Conservation (phyloP, 768 basidiomycete genomes). For the Trametes cubensis region DNA sequence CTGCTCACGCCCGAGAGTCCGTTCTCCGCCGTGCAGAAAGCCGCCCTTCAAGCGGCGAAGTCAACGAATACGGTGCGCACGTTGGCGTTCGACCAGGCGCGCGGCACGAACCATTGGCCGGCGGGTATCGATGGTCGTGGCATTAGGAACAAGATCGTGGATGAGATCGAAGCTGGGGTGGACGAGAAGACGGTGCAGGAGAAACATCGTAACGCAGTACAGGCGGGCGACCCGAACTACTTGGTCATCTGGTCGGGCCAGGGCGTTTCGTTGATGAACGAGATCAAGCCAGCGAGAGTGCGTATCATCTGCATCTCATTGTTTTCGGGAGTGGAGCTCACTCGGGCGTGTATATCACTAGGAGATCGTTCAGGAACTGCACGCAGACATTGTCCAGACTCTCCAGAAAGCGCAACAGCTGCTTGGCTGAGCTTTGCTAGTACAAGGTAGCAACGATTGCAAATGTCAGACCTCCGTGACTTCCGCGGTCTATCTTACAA, state of each 20-base stretch:
- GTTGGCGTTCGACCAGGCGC: conserved; percentile 38
- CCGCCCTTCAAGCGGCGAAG: conserved; percentile 33
- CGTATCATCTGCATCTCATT: conserved; percentile 9
- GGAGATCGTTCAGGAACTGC: conserved; percentile 59
- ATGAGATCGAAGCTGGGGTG: conserved; percentile 55
- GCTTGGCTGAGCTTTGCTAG: neutral
- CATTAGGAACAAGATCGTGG: conserved; percentile 57
- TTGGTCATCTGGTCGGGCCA: conserved; percentile 72
- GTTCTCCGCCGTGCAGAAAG: conserved; percentile 39
- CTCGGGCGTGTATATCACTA: conserved; percentile 28
- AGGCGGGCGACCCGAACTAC: conserved; percentile 44
- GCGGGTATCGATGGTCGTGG: conserved; percentile 48
- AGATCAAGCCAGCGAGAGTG: conserved; percentile 45
- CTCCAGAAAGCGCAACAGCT: conserved; percentile 28
- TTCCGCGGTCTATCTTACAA: neutral
- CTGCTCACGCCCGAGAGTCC: conserved; percentile 64
- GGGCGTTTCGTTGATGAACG: conserved; percentile 60
- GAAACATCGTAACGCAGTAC: conserved; percentile 49
- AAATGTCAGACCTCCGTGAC: neutral
- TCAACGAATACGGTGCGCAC: conserved; percentile 35
- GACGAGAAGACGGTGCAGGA: conserved; percentile 45
- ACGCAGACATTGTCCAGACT: conserved; percentile 45
- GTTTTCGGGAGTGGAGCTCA: neutral
- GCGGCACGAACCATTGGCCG: conserved; percentile 39
- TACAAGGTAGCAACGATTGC: neutral